A percentile compares a stretch with the other conserved stretches of the same genome.
Evolutionary conservation across 106 monocot species (phyloP).

Genomic region (Acanthochlamys bracteata): DNA sequence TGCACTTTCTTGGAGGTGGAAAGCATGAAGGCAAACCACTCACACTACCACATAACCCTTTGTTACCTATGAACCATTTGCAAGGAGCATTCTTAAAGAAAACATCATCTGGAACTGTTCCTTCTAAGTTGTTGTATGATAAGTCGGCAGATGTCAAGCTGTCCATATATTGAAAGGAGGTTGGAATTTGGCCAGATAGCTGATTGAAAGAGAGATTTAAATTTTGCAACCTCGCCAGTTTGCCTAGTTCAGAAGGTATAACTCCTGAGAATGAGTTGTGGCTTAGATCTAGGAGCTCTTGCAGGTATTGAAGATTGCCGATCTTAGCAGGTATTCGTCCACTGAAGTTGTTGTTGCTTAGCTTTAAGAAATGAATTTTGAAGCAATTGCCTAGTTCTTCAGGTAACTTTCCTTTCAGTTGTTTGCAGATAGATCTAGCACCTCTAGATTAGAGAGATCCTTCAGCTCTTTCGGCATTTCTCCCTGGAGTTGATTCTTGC

Average conservation of each 20-base stretch:
- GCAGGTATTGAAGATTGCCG: background rate
- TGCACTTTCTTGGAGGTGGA: background rate
- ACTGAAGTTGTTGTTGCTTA: background rate
- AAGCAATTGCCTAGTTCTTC: background rate
- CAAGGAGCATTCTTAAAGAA: background rate
- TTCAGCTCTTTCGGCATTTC: background rate
- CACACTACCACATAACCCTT: conserved; percentile 8
- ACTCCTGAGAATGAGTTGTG: background rate
- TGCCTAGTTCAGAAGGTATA: too few species aligned
- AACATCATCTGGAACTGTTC: background rate
- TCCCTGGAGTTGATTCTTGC: background rate
- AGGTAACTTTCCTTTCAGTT: background rate
- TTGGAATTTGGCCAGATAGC: background rate
- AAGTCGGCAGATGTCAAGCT: conserved; percentile 4
- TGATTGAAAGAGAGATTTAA: background rate
- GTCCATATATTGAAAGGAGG: background rate
- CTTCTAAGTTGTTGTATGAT: conserved; percentile 10
- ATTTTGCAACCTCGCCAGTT: too few species aligned
- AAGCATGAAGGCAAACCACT: conserved; percentile 1
- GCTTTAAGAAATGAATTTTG: background rate
- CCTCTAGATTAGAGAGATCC: background rate
- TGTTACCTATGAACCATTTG: conserved; percentile 2
- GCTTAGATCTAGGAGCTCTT: background rate
- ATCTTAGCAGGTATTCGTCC: background rate
- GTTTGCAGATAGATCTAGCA: background rate